Base-by-base conservation (phyloP, 805 yeast species). In the Hagleromyces aurorensis region DNA sequence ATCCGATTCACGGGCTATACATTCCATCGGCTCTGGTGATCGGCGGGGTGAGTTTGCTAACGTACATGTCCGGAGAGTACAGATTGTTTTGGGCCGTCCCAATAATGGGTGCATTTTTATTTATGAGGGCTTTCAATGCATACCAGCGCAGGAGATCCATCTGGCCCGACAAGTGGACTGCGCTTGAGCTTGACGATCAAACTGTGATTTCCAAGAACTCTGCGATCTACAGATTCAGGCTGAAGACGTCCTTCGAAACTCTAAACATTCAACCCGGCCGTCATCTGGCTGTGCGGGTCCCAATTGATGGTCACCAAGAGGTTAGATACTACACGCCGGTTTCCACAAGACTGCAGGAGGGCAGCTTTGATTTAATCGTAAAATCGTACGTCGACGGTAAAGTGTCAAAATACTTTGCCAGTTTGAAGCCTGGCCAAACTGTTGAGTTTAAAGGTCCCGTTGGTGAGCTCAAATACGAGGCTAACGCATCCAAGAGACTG, bases 381-480 rank as follows among this genome's bases (percentile, higher is more conserved):
- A 82, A 82, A 57, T 78, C 86, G 3, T 81, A 82, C 52, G 65
- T 72, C 21, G 71, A 74, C 21, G 94, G 94, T 20, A 65, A 55
- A 33, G 83, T 82, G 6, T 78, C 87, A 5, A 74, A 65, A 44
- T 60, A 67, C 39, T 72, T 82, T 56, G 89, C 89, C 4, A 49
- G 64, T 38, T 64, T 82, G 44, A 62, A 58, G 30, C 72, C 72
- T 25, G 89, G 86, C 19, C 75, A 75, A 52, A 64, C 69, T 13
- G 81, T 80, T 12, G 70, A 70, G 38, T 80, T 82, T 48, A 72
- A 75, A 53, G 94, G 94, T 2, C 86, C 91, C 11, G 80, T 80
- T 28, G 91, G 93, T 10, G 68, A 77, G 51, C 72, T 82, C 56
- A 55, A 71, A 19, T 78, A 78, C 51, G 46, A 40, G n/a, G 44